phyloP scores from a whole-genome alignment of 164 flowering plant species.

The Annona cherimola region DNA sequence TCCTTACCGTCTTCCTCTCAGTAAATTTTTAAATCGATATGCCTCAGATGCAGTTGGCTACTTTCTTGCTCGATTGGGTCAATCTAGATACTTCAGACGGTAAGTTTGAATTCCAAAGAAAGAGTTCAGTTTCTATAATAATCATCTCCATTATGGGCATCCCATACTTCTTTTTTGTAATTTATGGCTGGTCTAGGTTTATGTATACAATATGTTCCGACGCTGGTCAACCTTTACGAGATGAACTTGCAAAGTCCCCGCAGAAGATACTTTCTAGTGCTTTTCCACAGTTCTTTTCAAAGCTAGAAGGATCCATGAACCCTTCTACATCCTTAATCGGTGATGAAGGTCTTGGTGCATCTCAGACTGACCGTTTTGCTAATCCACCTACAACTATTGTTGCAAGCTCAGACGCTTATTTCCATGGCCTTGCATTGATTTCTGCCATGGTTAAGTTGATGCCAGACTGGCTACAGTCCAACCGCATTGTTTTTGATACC shows the following conservation, averaged over 20 bases:
- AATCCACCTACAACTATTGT: slow-evolving; percentile 15
- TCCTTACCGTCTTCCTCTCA: slow-evolving; percentile 96
- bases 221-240: slow-evolving; percentile 98
- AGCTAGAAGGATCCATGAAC: slow-evolving; percentile 35
- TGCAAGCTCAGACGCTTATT: slow-evolving; percentile 67
- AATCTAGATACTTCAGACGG: slow-evolving; percentile 92
- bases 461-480: slow-evolving; percentile 87
- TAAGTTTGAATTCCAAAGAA: slow-evolving; percentile 22
- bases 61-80: slow-evolving; percentile 79
- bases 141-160: background rate
- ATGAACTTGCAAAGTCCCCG: slow-evolving; percentile 96
- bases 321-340: slow-evolving; percentile 28
- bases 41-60: slow-evolving; percentile 86
- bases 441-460: slow-evolving; percentile 80
- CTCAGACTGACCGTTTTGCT: slow-evolving; percentile 38
- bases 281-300: slow-evolving; percentile 65
- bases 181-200: slow-evolving; percentile 45
- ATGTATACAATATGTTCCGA: slow-evolving; percentile 94
- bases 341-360: slow-evolving; percentile 44
- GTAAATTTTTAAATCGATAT: slow-evolving; percentile 86
- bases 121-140: background rate
- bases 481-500: slow-evolving; percentile 79
- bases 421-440: slow-evolving; percentile 87
- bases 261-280: slow-evolving; percentile 83
- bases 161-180: background rate